These are phyloP conservation scores for Ophiostoma pallidulum DNA, from an alignment of 2,329 filamentous ascomycete species.

Conservation along the genomic window DNA sequence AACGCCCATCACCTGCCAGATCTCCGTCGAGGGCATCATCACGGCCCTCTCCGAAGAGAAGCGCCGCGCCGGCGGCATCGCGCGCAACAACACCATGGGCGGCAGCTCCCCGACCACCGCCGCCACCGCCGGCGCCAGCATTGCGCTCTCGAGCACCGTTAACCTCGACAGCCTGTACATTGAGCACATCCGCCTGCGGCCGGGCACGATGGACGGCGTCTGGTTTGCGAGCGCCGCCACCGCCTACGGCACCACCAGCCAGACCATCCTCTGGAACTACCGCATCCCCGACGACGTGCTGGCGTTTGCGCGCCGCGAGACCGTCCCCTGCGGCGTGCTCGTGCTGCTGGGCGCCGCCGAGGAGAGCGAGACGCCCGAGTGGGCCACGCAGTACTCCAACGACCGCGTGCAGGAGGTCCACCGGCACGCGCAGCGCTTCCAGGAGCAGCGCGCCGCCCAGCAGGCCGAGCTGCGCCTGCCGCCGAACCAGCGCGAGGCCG, in stretches of 20 bases:
- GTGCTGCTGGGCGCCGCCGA: slow-evolving; percentile 44
- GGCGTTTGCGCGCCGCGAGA: slow-evolving; percentile 39
- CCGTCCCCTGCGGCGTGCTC: slow-evolving; percentile 49
- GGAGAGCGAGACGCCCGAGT: slow-evolving; percentile 44
- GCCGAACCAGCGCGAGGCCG: slow-evolving; percentile 32
- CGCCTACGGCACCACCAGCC: slow-evolving; percentile 43
- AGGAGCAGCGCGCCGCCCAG: slow-evolving; percentile 34
- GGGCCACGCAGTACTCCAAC: slow-evolving; percentile 34
- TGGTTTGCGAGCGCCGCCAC: slow-evolving; percentile 51
- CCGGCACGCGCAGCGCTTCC: slow-evolving; percentile 25
- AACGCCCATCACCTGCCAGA: slow-evolving; percentile 37
- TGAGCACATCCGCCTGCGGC: slow-evolving; percentile 34
- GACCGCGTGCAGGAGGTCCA: slow-evolving; percentile 30
- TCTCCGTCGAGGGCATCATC: slow-evolving; percentile 37
- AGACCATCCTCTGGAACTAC: slow-evolving; percentile 52
- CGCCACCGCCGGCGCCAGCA: not conserved
- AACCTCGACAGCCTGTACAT: slow-evolving; percentile 33
- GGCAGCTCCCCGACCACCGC: not conserved
- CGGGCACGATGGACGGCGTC: slow-evolving; percentile 29
- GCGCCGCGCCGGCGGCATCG: slow-evolving; percentile 4
- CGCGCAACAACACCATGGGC: slow-evolving; percentile 15
- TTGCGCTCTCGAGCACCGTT: slow-evolving; percentile 17
- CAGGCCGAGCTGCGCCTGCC: slow-evolving; percentile 35
- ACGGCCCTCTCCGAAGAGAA: slow-evolving; percentile 34
- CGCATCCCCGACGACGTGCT: slow-evolving; percentile 45